These are phyloP conservation scores for Apiospora koreana DNA, from an alignment of 2,329 filamentous ascomycete species.

Conservation along the genomic window DNA sequence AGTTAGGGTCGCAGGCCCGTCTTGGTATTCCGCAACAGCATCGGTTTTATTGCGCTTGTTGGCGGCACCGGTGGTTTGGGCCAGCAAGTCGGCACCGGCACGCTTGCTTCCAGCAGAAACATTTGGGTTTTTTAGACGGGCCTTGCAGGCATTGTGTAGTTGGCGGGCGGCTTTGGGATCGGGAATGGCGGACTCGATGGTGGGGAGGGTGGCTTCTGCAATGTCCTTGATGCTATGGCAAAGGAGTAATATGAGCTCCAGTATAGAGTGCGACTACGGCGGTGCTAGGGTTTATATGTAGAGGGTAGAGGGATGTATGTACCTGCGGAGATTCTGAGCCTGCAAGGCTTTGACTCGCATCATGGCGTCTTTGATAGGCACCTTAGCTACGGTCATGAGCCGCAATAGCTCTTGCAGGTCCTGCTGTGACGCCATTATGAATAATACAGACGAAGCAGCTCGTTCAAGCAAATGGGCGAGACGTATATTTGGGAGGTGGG, in stretches of 20 bases:
- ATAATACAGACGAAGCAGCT: neutral
- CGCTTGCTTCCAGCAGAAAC: conserved; percentile 32
- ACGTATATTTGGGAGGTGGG: neutral
- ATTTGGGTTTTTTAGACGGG: conserved; percentile 44
- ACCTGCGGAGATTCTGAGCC: conserved; percentile 56
- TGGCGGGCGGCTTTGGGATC: conserved; percentile 52
- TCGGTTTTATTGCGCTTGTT: conserved; percentile 36
- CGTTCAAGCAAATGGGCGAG: neutral
- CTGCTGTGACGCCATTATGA: conserved; percentile 55
- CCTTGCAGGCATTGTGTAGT: conserved; percentile 56
- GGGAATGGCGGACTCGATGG: conserved; percentile 47
- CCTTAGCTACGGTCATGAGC: conserved; percentile 58
- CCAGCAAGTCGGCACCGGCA: conserved; percentile 25
- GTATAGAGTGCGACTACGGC: neutral
- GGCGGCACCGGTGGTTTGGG: conserved; percentile 14
- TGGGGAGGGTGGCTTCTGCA: conserved; percentile 46
- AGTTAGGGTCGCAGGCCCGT: conserved; percentile 36
- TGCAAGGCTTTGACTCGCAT: conserved; percentile 59
- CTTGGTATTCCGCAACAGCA: conserved; percentile 27
- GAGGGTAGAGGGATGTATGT: conserved; percentile 31
- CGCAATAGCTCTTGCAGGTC: conserved; percentile 64
- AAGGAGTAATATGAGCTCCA: neutral
- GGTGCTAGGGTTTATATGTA: too few relatives aligned
- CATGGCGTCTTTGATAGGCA: conserved; percentile 61
- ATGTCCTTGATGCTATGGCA: conserved; percentile 55